phyloP scores from a whole-genome alignment of 169 alveolate species.

The Plasmodium malariae region DNA sequence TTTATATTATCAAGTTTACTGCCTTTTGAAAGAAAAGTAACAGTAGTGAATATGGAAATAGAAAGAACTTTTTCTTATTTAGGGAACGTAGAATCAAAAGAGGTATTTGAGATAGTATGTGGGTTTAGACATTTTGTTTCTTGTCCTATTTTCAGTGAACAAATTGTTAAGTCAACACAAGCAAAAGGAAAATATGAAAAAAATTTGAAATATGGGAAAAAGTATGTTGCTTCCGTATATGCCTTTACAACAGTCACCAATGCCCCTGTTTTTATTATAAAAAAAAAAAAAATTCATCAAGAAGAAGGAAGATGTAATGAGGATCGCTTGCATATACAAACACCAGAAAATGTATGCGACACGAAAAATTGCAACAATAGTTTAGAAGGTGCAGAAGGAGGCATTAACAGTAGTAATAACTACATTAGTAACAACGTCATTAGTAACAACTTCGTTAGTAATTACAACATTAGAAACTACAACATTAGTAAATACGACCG shows the following conservation, averaged over 20 bases:
- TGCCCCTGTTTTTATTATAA: slow-evolving; percentile 73
- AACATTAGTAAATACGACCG: neutral
- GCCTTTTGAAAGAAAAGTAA: slow-evolving; percentile 95
- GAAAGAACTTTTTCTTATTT: slow-evolving; percentile 83
- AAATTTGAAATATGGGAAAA: slow-evolving; percentile 75
- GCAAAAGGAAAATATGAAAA: slow-evolving; percentile 83
- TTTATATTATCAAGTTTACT: slow-evolving; percentile 91
- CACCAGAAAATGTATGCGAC: neutral
- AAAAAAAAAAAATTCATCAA: slow-evolving; percentile 1
- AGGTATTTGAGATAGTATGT: slow-evolving; percentile 88
- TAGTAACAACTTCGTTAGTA: neutral
- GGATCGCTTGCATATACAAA: neutral
- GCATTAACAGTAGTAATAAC: neutral
- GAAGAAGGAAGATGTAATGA: too few relatives aligned
- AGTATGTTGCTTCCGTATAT: slow-evolving; percentile 85
- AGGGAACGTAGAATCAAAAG: slow-evolving; percentile 87
- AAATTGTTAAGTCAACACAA: slow-evolving; percentile 76
- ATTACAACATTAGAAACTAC: neutral
- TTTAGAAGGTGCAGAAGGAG: neutral
- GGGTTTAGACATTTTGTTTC: slow-evolving; percentile 93
- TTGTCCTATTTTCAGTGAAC: slow-evolving; percentile 88
- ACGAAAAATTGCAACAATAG: too few relatives aligned
- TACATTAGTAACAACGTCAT: neutral
- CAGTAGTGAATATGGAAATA: slow-evolving; percentile 92
- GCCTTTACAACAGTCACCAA: slow-evolving; percentile 88